phyloP scores from a whole-genome alignment of 2,329 filamentous ascomycete genomes.

The Ampelomyces quisqualis region DNA sequence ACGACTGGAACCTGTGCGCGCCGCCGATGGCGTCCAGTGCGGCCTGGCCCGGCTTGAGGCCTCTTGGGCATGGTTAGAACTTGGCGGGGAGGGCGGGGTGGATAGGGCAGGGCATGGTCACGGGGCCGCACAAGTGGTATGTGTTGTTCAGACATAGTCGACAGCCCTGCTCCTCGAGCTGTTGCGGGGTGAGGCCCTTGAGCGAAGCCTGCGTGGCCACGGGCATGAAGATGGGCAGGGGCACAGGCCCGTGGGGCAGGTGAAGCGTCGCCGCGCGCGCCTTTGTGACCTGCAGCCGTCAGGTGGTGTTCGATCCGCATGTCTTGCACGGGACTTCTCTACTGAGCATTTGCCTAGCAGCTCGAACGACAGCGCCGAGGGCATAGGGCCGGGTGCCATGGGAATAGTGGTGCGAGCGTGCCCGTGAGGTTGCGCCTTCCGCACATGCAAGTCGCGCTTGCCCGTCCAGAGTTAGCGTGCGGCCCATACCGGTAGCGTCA shows the following conservation, averaged over 20 bases:
- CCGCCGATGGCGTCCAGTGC: slow-evolving; percentile 85
- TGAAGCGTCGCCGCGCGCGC: slow-evolving; percentile 85
- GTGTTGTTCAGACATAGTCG: slow-evolving; percentile 96
- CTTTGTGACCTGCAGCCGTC: slow-evolving; percentile 74
- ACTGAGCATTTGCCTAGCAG: slow-evolving; percentile 45
- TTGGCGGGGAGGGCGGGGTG: no score
- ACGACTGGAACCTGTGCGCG: slow-evolving; percentile 91
- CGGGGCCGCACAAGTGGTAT: slow-evolving; percentile 68
- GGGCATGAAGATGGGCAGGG: slow-evolving; percentile 95
- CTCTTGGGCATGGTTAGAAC: slow-evolving; percentile 50
- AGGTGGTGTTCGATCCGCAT: background rate
- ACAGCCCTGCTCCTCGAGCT: slow-evolving; percentile 86
- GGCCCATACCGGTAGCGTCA: no score
- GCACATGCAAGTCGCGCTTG: background rate
- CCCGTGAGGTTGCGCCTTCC: background rate
- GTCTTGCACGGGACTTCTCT: slow-evolving; percentile 1
- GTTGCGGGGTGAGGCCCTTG: slow-evolving; percentile 89
- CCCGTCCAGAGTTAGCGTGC: background rate
- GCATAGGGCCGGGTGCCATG: slow-evolving; percentile 39
- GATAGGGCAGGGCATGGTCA: background rate
- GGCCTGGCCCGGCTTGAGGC: slow-evolving; percentile 89
- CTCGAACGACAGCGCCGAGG: slow-evolving; percentile 43
- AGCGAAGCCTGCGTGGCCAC: slow-evolving; percentile 95
- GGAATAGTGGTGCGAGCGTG: background rate
- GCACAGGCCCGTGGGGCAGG: slow-evolving; percentile 87